Evolutionary conservation across 2,329 filamentous ascomycete genomes (phyloP).

Genomic region (Immersiporthe knoxdaviesiana): DNA sequence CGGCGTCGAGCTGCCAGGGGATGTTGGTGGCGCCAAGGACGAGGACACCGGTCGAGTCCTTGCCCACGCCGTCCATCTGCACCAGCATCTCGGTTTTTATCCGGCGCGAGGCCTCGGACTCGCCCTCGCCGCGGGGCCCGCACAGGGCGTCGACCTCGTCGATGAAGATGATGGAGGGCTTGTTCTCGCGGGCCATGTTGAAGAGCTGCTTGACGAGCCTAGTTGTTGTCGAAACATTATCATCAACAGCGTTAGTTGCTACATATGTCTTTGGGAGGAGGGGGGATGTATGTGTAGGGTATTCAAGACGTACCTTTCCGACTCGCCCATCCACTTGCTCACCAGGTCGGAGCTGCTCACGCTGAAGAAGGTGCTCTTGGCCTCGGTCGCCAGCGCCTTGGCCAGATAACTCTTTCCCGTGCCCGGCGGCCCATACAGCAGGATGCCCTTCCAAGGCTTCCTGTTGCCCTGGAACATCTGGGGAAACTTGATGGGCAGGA

Average conservation of each 20-base stretch:
- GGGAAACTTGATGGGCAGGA: constrained; percentile 97
- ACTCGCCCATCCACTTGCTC: constrained; percentile 99
- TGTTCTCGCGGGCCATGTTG: constrained; percentile 97
- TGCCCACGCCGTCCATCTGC: constrained; percentile 98
- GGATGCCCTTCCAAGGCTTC: constrained; percentile 97
- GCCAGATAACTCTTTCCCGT: constrained; percentile 98
- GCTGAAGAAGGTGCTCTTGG: constrained; percentile 98
- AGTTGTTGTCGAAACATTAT: constrained; percentile 12
- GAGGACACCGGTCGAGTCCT: constrained; percentile 89
- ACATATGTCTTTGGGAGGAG: neutral
- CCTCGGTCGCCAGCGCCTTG: constrained; percentile 96
- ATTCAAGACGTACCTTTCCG: constrained; percentile 71
- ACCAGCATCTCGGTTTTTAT: constrained; percentile 99
- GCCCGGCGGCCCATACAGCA: constrained; percentile 93
- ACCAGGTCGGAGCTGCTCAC: constrained; percentile 97
- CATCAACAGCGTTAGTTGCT: neutral
- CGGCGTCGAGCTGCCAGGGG: constrained; percentile 96
- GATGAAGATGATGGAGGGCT: constrained; percentile 97
- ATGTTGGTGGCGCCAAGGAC: constrained; percentile 98
- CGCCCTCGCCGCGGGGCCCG: constrained; percentile 88
- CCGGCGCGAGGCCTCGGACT: constrained; percentile 93
- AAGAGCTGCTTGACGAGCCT: constrained; percentile 96
- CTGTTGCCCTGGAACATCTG: constrained; percentile 94
- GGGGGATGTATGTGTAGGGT: neutral
- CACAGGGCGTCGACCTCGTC: constrained; percentile 97